phyloP scores from a whole-genome alignment of 305 asterid genomes.

The Solanum hybrid region DNA sequence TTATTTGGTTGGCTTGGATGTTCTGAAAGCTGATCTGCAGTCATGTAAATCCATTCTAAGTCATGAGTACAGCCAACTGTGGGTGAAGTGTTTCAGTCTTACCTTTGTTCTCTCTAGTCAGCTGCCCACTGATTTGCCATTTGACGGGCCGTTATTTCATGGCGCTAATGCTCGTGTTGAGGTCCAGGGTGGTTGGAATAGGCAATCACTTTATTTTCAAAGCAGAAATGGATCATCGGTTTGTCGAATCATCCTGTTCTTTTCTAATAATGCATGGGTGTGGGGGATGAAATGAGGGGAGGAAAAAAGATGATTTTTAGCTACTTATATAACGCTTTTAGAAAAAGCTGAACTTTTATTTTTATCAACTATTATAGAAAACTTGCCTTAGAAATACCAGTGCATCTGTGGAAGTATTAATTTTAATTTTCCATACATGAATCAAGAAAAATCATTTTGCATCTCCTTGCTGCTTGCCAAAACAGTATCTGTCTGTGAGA shows the following conservation, averaged over 20 bases:
- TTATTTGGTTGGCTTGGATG: slow-evolving; percentile 32
- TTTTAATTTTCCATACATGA: not conserved
- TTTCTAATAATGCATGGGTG: not conserved
- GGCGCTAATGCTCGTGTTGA: slow-evolving; percentile 35
- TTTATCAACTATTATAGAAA: not conserved
- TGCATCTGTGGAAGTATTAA: not conserved
- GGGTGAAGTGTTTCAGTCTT: slow-evolving; percentile 34
- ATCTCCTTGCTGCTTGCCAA: not conserved
- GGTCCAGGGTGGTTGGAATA: slow-evolving; percentile 30
- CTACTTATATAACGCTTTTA: not conserved
- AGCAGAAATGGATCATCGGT: slow-evolving; percentile 32
- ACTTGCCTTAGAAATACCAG: not conserved
- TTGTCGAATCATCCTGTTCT: slow-evolving; percentile 15
- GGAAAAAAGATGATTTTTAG: not conserved
- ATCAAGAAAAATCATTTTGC: not conserved
- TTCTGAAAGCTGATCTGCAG: slow-evolving; percentile 24
- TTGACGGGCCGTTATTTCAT: slow-evolving; percentile 32
- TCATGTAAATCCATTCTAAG: slow-evolving; percentile 15
- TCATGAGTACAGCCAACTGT: slow-evolving; percentile 24
- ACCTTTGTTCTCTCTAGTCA: slow-evolving; percentile 36
- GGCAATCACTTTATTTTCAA: slow-evolving; percentile 31
- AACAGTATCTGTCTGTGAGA: not conserved
- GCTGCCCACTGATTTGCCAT: slow-evolving; percentile 17
- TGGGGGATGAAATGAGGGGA: not conserved
- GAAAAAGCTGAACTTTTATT: not conserved